Conservation (phyloP, 139 green algal genomes). For the Coelastrella sp. region DNA sequence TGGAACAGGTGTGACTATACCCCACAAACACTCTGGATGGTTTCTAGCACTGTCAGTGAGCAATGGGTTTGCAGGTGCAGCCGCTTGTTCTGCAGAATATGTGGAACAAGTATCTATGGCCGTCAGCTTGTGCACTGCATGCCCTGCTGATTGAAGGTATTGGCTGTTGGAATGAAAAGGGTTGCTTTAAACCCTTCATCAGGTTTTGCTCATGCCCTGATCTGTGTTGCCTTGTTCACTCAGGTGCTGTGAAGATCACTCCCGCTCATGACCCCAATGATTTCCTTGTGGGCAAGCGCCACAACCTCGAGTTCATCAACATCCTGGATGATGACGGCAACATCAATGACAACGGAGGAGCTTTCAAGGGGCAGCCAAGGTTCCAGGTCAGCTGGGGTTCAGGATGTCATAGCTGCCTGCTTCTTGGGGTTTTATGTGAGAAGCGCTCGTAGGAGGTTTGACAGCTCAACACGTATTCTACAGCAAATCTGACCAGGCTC, state of each 20-base stretch:
- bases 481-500: too few species aligned
- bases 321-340: conserved; percentile 95
- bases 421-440: neutral
- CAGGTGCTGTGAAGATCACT: conserved; percentile 93
- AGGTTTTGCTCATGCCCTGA: neutral
- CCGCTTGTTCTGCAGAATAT: too few species aligned
- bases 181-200: too few species aligned
- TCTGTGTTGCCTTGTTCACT: neutral
- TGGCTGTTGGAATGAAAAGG: too few species aligned
- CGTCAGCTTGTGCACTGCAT: too few species aligned
- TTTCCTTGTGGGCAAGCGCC: conserved; percentile 87
- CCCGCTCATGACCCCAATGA: conserved; percentile 99
- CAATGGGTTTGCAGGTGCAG: too few species aligned
- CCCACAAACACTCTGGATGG: too few species aligned
- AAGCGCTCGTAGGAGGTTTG: too few species aligned
- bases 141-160: too few species aligned
- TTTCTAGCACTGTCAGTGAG: too few species aligned
- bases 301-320: conserved; percentile 94
- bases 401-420: neutral
- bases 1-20: conserved; percentile 80
- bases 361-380: conserved; percentile 91
- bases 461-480: too few species aligned
- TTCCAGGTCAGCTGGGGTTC: conserved; percentile 77
- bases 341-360: conserved; percentile 85
- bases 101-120: too few species aligned